Conservation (phyloP, 768 basidiomycete species). For the Tylopilus felleus region DNA sequence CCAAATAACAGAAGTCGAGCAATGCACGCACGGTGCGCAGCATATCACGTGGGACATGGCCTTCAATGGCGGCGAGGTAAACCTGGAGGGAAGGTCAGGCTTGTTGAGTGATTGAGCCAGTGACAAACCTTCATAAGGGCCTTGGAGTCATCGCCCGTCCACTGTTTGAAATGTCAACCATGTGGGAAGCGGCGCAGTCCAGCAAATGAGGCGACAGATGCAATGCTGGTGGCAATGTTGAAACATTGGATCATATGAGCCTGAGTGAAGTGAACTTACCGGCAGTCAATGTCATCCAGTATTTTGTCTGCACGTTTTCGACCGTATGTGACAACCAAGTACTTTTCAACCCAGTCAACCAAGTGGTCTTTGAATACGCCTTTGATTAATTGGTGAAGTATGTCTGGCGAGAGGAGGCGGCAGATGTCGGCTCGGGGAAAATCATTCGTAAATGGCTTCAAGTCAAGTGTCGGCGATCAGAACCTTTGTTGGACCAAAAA, state of each 20-base stretch:
- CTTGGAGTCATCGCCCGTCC: too few relatives aligned
- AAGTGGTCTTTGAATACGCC: not conserved
- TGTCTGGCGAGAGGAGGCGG: not conserved
- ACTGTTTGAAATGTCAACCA: too few relatives aligned
- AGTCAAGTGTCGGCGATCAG: too few relatives aligned
- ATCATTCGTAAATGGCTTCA: not conserved
- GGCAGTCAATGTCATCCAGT: not conserved
- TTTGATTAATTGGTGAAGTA: not conserved
- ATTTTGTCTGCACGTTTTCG: not conserved
- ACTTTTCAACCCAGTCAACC: not conserved
- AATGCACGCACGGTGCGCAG: too few relatives aligned
- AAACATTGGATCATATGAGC: not conserved
- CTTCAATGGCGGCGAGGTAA: too few relatives aligned
- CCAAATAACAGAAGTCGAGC: too few relatives aligned
- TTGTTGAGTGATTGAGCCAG: too few relatives aligned
- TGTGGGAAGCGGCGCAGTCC: not conserved
- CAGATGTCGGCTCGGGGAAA: not conserved
- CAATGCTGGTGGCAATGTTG: not conserved
- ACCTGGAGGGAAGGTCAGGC: too few relatives aligned
- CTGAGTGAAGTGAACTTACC: not conserved
- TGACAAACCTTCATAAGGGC: too few relatives aligned
- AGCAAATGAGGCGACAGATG: not conserved
- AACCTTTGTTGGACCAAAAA: too few relatives aligned
- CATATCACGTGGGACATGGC: too few relatives aligned
- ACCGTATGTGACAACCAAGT: not conserved